Conservation (phyloP, 1,139 yeast species). For the Arxiozyma slooffiae region DNA sequence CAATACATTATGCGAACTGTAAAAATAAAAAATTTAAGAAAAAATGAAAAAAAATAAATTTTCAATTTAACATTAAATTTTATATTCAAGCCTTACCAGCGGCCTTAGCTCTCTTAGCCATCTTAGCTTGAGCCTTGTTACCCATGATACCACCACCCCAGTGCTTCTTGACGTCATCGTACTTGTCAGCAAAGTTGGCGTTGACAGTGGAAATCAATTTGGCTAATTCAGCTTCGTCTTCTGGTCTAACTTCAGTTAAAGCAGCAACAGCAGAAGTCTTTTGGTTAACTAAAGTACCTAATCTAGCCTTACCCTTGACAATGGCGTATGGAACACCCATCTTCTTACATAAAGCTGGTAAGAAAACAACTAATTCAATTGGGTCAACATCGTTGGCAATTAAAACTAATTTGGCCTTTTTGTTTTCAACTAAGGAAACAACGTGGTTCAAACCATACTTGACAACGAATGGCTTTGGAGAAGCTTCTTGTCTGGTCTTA, state of each 20-base stretch:
- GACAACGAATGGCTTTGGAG: slow-evolving; percentile 91
- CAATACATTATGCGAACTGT: slow-evolving; percentile 2
- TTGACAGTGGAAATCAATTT: slow-evolving; percentile 85
- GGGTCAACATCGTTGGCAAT: slow-evolving; percentile 99
- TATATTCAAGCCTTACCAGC: slow-evolving; percentile 30
- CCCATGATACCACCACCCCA: slow-evolving; percentile 99
- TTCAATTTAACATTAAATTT: not conserved
- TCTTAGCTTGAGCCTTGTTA: slow-evolving; percentile 76
- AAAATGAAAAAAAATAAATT: not conserved
- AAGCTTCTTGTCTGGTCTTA: slow-evolving; percentile 88
- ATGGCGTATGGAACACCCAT: slow-evolving; percentile 99
- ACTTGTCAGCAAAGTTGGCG: slow-evolving; percentile 84
- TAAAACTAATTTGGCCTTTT: slow-evolving; percentile 92
- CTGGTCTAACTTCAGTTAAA: slow-evolving; percentile 84
- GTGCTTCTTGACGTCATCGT: slow-evolving; percentile 92
- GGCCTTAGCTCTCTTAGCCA: slow-evolving; percentile 46
- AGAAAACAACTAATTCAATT: slow-evolving; percentile 89
- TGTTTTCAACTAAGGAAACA: slow-evolving; percentile 92
- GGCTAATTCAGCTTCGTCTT: slow-evolving; percentile 90
- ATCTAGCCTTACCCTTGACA: slow-evolving; percentile 97
- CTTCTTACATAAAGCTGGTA: slow-evolving; percentile 98
- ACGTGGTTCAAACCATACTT: slow-evolving; percentile 98
- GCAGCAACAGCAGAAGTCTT: slow-evolving; percentile 97
- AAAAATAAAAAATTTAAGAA: not conserved
- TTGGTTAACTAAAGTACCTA: slow-evolving; percentile 93